These are phyloP conservation scores for Ceratocystis variospora DNA, from an alignment of 2,329 filamentous ascomycete genomes.

Conservation along the genomic window DNA sequence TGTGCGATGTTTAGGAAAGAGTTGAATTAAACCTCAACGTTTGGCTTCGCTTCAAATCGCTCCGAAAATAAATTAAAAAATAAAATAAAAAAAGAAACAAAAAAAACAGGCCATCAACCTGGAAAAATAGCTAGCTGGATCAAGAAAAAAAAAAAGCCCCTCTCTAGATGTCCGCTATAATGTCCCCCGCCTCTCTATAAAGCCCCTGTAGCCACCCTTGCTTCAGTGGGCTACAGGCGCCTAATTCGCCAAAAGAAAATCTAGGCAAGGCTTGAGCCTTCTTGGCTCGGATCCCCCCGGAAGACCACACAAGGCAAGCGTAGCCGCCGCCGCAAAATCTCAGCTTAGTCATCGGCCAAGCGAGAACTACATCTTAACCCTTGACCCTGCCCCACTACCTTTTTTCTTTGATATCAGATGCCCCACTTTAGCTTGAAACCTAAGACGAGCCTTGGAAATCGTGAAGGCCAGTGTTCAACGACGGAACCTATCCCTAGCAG, in stretches of 20 bases:
- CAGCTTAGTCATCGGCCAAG: neutral
- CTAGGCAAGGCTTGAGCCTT: neutral
- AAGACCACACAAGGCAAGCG: constrained; percentile 16
- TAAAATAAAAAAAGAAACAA: neutral
- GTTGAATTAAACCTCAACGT: constrained; percentile 1
- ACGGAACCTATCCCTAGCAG: too few species aligned
- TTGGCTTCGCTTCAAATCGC: constrained; percentile 1
- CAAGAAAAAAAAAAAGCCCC: neutral
- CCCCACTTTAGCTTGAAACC: neutral
- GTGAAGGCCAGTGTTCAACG: too few species aligned
- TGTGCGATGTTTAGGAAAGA: neutral
- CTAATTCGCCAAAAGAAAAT: neutral
- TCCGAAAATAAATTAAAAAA: neutral
- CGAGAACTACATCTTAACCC: neutral
- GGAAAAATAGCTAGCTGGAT: neutral
- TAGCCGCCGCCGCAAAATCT: constrained; percentile 14
- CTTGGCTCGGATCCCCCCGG: constrained; percentile 19
- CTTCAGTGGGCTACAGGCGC: constrained; percentile 3
- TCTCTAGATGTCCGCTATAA: neutral
- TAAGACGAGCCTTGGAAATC: neutral
- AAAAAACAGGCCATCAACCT: neutral
- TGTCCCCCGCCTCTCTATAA: too few species aligned
- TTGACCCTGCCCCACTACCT: neutral
- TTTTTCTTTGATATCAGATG: neutral
- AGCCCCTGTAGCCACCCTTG: neutral